These are phyloP conservation scores for Cryptococcus maquisensis DNA, from an alignment of 1,284 basidiomycete species.

Conservation along the genomic window DNA sequence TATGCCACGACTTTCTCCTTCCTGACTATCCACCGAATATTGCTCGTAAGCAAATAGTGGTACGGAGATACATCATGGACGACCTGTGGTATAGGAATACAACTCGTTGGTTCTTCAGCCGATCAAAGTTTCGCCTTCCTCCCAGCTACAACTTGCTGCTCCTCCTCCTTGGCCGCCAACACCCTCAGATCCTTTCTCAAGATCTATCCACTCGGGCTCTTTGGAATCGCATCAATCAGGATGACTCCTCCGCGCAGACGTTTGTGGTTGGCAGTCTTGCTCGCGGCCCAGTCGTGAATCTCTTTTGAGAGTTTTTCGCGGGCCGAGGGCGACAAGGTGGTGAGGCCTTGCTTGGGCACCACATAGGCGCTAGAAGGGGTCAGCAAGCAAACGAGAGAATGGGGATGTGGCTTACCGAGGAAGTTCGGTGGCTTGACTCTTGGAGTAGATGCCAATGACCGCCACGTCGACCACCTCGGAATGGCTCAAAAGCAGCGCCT, in stretches of 20 bases:
- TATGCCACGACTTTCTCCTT: too few relatives aligned
- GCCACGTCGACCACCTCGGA: conserved; percentile 66
- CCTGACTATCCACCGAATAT: too few relatives aligned
- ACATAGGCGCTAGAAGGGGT: conserved; percentile 1
- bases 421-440: conserved; percentile 66
- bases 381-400: not conserved
- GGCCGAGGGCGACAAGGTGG: not conserved
- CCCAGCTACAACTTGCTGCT: conserved; percentile 9
- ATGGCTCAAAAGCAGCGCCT: conserved; percentile 66
- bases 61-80: too few relatives aligned
- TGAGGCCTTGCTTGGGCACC: not conserved
- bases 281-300: conserved; percentile 61
- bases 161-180: conserved; percentile 27
- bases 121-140: conserved; percentile 18
- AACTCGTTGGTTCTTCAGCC: too few relatives aligned
- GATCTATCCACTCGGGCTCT: conserved; percentile 47
- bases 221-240: conserved; percentile 51
- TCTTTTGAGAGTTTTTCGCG: conserved; percentile 50
- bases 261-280: conserved; percentile 54
- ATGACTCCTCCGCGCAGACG: conserved; percentile 50
- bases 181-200: conserved; percentile 40
- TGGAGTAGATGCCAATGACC: conserved; percentile 64
- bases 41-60: too few relatives aligned
- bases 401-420: conserved; percentile 56
- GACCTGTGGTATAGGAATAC: too few relatives aligned